Base-by-base conservation (phyloP, 371 early-diverging fungal genomes). In the Mortierella sp. region DNA sequence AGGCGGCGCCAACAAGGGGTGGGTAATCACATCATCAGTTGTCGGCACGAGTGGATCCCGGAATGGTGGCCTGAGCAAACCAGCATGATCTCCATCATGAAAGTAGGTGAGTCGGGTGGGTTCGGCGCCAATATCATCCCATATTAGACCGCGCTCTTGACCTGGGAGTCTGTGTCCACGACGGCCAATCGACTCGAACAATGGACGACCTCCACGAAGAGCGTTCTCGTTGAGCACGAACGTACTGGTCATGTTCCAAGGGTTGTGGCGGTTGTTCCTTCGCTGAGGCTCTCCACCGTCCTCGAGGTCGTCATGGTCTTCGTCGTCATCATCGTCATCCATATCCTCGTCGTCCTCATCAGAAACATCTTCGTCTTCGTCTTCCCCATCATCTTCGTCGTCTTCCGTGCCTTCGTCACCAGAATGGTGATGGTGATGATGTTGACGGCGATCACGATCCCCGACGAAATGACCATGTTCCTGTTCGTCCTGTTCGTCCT, bases 1-100 rank as follows among this genome's bases (percentile, higher is more conserved):
- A 29, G 76, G 80, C 48, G 88, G 87, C 22, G 88, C 80, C 29
- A 92, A 73, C 29, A 92, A 73, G 16, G 92, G 92, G 67, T 92
- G 92, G 0, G 88, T 86, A 53, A 85, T 83, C 48, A 86, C 70
- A 57, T 88, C 89, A 53, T 91, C 90, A 22, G 72, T 47, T 21
- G 60, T 63, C 19, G 74, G 57, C 27, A 59, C 28, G 54, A 67
- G 60, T 19, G 68, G 52, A 43, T 54, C 65, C 22, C 77, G 62
- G 1, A 65, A 68, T 16, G 78, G 66, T 16, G 74, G 66, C 8
- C 70, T 65, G 21, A 72, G 64, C 7, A 60, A n/a, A n/a, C n/a
- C 54, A 6, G 68, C 45, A 43, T 73, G 69, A 31, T 67, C 69
- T 31, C 80, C 67, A 45, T 73, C 71, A 16, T 72, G 63, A 19